These are phyloP conservation scores for Poa pratensis DNA, from an alignment of 176 grass and related monocot genomes.

Conservation along the genomic window DNA sequence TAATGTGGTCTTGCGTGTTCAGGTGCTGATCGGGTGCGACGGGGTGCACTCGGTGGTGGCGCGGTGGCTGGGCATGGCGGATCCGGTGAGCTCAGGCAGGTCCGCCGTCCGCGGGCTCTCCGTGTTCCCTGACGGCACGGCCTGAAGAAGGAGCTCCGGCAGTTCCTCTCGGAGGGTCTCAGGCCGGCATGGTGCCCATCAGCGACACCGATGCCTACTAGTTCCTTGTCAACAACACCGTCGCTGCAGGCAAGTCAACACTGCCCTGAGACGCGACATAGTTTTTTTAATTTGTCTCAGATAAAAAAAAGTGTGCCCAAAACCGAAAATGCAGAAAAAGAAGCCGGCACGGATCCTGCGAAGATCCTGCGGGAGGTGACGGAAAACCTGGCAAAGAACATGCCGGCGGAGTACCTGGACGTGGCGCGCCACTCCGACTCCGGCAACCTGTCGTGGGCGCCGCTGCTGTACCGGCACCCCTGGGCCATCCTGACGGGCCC, in stretches of 20 bases:
- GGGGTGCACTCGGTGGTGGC: constrained; percentile 66
- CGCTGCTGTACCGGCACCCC: constrained; percentile 50
- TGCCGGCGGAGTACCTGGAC: constrained; percentile 57
- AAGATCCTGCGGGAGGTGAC: constrained; percentile 51
- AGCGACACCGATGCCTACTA: constrained; percentile 52
- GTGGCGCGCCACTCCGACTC: constrained; percentile 47
- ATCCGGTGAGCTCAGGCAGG: constrained; percentile 49
- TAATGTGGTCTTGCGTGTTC: not conserved
- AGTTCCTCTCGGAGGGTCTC: constrained; percentile 50
- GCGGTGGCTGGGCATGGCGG: constrained; percentile 57
- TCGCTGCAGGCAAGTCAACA: constrained; percentile 40
- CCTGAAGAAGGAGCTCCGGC: constrained; percentile 46
- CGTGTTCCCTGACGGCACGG: constrained; percentile 48
- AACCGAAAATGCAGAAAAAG: too few relatives aligned
- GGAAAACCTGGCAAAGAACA: constrained; percentile 35
- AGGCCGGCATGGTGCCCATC: constrained; percentile 60
- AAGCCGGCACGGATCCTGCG: constrained; percentile 20
- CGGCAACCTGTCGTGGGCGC: constrained; percentile 50
- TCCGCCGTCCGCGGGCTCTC: constrained; percentile 55
- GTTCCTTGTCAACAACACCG: constrained; percentile 58
- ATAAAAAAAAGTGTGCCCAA: too few relatives aligned
- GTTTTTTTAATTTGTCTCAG: not conserved
- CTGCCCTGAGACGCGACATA: not conserved
- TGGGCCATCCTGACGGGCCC: constrained; percentile 27
- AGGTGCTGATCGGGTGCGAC: constrained; percentile 76